These are phyloP conservation scores for Tolypocladium guangdongense DNA, from an alignment of 2,329 filamentous ascomycete genomes.

Conservation along the genomic window DNA sequence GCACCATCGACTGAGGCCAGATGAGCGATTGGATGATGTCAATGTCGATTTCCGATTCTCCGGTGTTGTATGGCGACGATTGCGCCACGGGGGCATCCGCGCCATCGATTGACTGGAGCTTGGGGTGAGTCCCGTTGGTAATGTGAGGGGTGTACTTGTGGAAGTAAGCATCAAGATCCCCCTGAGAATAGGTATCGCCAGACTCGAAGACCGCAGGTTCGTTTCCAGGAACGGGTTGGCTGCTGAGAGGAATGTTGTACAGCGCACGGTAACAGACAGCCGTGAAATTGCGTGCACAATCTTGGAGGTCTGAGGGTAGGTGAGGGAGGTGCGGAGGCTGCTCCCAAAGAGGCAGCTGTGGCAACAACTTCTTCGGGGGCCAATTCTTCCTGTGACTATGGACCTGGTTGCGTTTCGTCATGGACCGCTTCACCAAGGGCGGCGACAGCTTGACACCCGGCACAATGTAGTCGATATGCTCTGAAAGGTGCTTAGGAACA, in stretches of 20 bases:
- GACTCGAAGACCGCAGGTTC: constrained; percentile 38
- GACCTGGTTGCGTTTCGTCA: not conserved
- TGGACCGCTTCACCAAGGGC: constrained; percentile 4
- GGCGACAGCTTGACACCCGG: constrained; percentile 31
- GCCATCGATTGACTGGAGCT: constrained; percentile 31
- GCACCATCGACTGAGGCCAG: constrained; percentile 36
- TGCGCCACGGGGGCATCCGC: constrained; percentile 27
- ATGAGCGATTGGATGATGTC: constrained; percentile 35
- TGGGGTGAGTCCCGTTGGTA: constrained; percentile 30
- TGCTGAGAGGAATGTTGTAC: constrained; percentile 29
- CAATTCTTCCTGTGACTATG: not conserved
- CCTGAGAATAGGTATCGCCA: constrained; percentile 37
- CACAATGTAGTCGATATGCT: constrained; percentile 38
- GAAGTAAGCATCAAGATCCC: constrained; percentile 36
- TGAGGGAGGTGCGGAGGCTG: not conserved
- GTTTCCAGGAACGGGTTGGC: constrained; percentile 38
- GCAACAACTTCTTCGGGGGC: constrained; percentile 3
- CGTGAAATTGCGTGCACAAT: constrained; percentile 43
- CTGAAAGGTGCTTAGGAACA: constrained; percentile 22
- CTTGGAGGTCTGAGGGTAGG: constrained; percentile 2
- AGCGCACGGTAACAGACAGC: constrained; percentile 41
- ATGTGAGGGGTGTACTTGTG: constrained; percentile 28
- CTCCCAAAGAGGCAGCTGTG: not conserved
- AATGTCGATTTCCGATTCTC: constrained; percentile 42
- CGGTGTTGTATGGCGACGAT: constrained; percentile 12